phyloP scores from a whole-genome alignment of 2,329 filamentous ascomycete species.

The Venturia effusa region DNA sequence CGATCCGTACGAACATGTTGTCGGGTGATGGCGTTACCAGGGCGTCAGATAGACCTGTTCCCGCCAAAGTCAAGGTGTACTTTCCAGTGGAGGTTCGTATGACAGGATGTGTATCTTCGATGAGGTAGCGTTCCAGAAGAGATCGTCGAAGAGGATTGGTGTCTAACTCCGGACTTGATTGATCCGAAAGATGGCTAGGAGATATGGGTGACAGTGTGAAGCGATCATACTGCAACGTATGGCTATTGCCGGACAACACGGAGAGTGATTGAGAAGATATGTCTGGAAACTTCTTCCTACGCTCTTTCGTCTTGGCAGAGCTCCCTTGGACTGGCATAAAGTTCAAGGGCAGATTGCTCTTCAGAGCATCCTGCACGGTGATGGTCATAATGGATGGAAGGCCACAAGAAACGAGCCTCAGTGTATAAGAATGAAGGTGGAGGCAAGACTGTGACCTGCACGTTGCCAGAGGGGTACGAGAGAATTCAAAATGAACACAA shows the following conservation, averaged over 20 bases:
- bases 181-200: background rate
- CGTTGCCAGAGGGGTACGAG: background rate
- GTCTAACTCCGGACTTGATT: background rate
- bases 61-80: background rate
- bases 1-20: background rate
- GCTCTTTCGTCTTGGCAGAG: background rate
- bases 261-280: background rate
- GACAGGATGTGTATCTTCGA: background rate
- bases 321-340: background rate
- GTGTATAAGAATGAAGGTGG: background rate
- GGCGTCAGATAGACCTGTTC: background rate
- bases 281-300: background rate
- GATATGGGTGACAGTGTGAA: background rate
- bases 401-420: background rate
- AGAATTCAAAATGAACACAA: background rate
- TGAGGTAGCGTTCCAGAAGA: constrained; percentile 1
- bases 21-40: background rate
- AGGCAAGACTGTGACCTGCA: background rate
- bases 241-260: background rate
- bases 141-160: background rate
- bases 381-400: background rate
- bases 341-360: background rate
- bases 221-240: background rate
- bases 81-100: background rate
- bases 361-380: background rate